phyloP scores from a whole-genome alignment of 2,329 filamentous ascomycete species.

The Periconia sp. region DNA sequence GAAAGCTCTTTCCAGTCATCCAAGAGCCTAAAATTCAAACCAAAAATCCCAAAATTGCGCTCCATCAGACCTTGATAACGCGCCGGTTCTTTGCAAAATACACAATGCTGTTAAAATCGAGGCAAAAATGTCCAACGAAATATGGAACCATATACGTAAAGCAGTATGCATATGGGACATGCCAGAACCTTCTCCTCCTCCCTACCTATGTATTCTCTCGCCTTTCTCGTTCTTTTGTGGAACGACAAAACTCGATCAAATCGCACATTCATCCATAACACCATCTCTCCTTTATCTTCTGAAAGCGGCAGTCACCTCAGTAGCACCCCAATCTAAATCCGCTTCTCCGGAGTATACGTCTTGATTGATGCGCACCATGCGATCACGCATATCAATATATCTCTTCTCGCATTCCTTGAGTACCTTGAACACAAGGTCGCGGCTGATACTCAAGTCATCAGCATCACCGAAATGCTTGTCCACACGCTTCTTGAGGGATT shows the following conservation, averaged over 20 bases:
- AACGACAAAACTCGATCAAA: background rate
- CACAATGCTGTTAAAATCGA: too few relatives aligned
- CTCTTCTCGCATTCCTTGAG: slow-evolving; percentile 60
- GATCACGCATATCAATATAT: slow-evolving; percentile 58
- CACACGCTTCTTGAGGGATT: slow-evolving; percentile 83
- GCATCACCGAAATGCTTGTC: slow-evolving; percentile 97
- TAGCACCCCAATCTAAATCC: slow-evolving; percentile 42
- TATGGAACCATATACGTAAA: background rate
- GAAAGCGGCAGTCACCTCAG: slow-evolving; percentile 35
- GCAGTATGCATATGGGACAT: background rate
- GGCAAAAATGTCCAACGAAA: too few relatives aligned
- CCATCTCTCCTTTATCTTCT: slow-evolving; percentile 20
- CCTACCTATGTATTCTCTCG: too few relatives aligned
- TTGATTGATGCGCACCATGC: slow-evolving; percentile 45
- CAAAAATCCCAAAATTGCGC: too few relatives aligned
- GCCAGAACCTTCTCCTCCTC: background rate
- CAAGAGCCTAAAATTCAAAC: too few relatives aligned
- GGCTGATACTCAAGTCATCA: slow-evolving; percentile 69
- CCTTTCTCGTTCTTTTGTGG: background rate
- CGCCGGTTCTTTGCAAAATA: too few relatives aligned
- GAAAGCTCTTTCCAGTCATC: too few relatives aligned
- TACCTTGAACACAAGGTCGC: slow-evolving; percentile 61
- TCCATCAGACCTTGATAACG: too few relatives aligned
- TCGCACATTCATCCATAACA: background rate
- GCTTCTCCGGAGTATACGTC: slow-evolving; percentile 51